A percentile compares a stretch with the other conserved stretches of the same genome.
Evolutionary conservation across 208 protist genomes (phyloP).

Genomic region (Crithidia mellificae): DNA sequence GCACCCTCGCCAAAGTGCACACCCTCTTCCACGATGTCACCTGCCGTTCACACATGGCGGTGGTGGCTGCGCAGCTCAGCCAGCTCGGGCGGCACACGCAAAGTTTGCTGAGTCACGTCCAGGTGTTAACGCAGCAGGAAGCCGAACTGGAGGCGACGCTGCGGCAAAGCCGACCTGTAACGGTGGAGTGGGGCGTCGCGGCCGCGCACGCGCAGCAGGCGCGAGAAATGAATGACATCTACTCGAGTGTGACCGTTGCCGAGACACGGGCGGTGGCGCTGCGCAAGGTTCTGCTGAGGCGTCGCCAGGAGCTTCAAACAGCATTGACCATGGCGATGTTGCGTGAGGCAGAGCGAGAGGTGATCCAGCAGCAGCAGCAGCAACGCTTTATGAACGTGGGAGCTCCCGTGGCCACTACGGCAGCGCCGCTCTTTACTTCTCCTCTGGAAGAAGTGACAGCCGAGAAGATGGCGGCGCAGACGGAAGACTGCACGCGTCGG

Average conservation of each 20-base stretch:
- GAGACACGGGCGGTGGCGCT: conserved; percentile 31
- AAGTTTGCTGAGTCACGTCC: conserved; percentile 13
- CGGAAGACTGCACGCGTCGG: conserved; percentile 22
- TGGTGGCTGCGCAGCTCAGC: conserved; percentile 17
- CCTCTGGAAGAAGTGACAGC: conserved; percentile 15
- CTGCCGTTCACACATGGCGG: conserved; percentile 25
- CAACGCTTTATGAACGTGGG: no score
- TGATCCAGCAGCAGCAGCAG: no score
- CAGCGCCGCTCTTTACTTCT: conserved; percentile 6
- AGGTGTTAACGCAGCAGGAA: conserved; percentile 8
- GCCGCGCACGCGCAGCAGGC: conserved; percentile 32
- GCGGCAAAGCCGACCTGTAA: neutral
- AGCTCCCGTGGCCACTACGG: no score
- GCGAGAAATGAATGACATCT: conserved; percentile 25
- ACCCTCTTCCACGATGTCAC: conserved; percentile 19
- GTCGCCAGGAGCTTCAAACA: conserved; percentile 28
- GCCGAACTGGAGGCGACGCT: conserved; percentile 21
- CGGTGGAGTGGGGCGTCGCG: conserved; percentile 33
- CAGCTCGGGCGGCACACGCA: conserved; percentile 27
- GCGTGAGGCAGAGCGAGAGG: conserved; percentile 15
- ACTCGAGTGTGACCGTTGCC: conserved; percentile 23
- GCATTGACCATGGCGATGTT: conserved; percentile 18
- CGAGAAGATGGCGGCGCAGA: conserved; percentile 12
- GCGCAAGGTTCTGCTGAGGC: conserved; percentile 32
- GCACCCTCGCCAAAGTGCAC: conserved; percentile 34